Evolutionary conservation across 2,329 filamentous ascomycete species (phyloP).

Genomic region (Fusarium clavum): DNA sequence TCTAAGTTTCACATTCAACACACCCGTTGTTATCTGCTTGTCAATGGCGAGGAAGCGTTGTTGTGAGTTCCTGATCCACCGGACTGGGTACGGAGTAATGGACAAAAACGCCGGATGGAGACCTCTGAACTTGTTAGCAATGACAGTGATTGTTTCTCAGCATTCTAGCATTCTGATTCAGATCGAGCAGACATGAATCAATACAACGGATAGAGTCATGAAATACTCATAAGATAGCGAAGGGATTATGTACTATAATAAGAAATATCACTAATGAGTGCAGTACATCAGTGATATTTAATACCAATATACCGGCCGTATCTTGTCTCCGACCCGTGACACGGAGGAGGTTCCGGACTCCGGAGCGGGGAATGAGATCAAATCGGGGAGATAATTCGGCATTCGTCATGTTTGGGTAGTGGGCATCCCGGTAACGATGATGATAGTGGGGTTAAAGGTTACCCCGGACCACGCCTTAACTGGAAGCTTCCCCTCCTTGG

Average conservation of each 20-base stretch:
- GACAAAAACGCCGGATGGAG: neutral
- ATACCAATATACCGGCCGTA: too few species aligned
- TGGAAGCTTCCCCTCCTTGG: slow-evolving; percentile 38
- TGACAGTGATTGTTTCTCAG: neutral
- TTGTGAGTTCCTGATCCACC: neutral
- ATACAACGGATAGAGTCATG: neutral
- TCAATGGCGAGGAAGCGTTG: neutral
- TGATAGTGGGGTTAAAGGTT: slow-evolving; percentile 35
- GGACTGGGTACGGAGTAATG: slow-evolving; percentile 11
- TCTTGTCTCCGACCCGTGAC: slow-evolving; percentile 20
- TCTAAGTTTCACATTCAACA: neutral
- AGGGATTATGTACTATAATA: neutral
- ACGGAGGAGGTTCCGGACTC: slow-evolving; percentile 31
- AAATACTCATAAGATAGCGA: neutral
- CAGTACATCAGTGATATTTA: neutral
- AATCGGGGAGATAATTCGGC: slow-evolving; percentile 41
- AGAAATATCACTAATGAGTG: neutral
- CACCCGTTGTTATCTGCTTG: neutral
- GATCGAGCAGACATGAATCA: neutral
- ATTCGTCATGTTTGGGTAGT: slow-evolving; percentile 32
- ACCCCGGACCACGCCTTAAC: slow-evolving; percentile 27
- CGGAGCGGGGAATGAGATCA: slow-evolving; percentile 27
- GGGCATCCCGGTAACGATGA: slow-evolving; percentile 27
- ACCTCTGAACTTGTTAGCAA: slow-evolving; percentile 1
- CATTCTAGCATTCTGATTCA: neutral